These are phyloP conservation scores for Cercophora samala DNA, from an alignment of 495 filamentous ascomycete species.

Conservation along the genomic window DNA sequence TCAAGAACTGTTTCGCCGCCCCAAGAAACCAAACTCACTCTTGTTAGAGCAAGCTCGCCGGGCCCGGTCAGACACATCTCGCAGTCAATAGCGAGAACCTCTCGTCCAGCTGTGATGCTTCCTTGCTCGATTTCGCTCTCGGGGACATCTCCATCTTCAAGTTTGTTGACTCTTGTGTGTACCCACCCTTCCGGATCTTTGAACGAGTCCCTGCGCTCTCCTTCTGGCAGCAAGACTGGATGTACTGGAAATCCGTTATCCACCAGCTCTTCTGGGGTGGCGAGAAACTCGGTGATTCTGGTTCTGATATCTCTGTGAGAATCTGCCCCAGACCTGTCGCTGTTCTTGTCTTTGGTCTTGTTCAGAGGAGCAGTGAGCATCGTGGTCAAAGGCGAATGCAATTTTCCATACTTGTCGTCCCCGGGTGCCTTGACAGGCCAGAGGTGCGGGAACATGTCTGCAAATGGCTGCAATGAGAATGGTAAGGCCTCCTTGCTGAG, in stretches of 20 bases:
- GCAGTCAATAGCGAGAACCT: conserved; percentile 84
- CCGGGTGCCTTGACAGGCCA: conserved; percentile 88
- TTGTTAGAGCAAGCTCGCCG: conserved; percentile 72
- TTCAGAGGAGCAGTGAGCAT: conserved; percentile 68
- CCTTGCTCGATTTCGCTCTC: conserved; percentile 71
- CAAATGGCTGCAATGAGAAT: conserved; percentile 61
- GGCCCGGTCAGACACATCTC: conserved; percentile 90
- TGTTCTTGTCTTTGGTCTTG: conserved; percentile 55
- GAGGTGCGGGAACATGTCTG: conserved; percentile 78
- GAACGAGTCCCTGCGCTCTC: conserved; percentile 43
- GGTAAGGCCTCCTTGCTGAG: conserved; percentile 62
- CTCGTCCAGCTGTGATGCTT: conserved; percentile 76
- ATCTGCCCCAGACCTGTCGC: conserved; percentile 54
- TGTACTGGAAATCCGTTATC: conserved; percentile 81
- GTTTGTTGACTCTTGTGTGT: conserved; percentile 63
- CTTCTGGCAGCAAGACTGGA: conserved; percentile 57
- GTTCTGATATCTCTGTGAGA: conserved; percentile 68
- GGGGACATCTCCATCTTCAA: conserved; percentile 64
- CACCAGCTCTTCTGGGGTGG: conserved; percentile 64
- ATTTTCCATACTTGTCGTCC: conserved; percentile 70
- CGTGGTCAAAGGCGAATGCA: conserved; percentile 79
- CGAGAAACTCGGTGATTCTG: conserved; percentile 71
- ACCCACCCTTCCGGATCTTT: conserved; percentile 71
- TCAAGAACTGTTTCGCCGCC: conserved; percentile 79
- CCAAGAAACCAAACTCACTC: conserved; percentile 84